Evolutionary conservation across 2,329 filamentous ascomycete species (phyloP).

Genomic region (Juglanconis juglandina): DNA sequence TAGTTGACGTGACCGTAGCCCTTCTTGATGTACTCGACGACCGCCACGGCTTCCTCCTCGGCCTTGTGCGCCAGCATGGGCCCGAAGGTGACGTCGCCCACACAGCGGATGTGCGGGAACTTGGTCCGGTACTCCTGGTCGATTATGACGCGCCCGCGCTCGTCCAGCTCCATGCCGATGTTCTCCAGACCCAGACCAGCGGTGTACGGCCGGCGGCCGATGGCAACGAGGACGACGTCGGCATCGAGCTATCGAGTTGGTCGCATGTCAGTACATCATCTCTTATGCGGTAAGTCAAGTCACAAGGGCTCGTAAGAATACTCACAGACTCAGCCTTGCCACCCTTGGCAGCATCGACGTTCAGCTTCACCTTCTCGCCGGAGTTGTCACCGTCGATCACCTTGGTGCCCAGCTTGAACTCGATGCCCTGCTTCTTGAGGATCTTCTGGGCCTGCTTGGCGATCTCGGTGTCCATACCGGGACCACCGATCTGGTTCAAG

Average conservation of each 20-base stretch:
- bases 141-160: constrained; percentile 91
- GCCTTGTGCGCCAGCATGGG: constrained; percentile 99
- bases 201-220: constrained; percentile 94
- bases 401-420: constrained; percentile 98
- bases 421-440: constrained; percentile 91
- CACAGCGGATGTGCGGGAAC: constrained; percentile 91
- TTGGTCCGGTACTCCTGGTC: constrained; percentile 99
- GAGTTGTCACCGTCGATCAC: constrained; percentile 79
- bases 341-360: constrained; percentile 89
- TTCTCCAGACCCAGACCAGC: constrained; percentile 88
- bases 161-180: constrained; percentile 85
- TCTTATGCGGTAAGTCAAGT: neutral
- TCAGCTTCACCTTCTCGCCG: constrained; percentile 74
- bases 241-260: constrained; percentile 66
- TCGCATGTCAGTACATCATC: constrained; percentile 3
- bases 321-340: constrained; percentile 88
- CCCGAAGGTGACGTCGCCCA: constrained; percentile 94
- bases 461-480: constrained; percentile 94
- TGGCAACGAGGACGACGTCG: constrained; percentile 93
- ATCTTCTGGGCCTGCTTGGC: constrained; percentile 90
- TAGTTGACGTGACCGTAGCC: constrained; percentile 99
- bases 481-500: constrained; percentile 91
- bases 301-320: constrained; percentile 14
- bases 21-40: constrained; percentile 96
- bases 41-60: constrained; percentile 94